Conservation (phyloP, 2,329 filamentous ascomycete species). For the Venturia nashicola region DNA sequence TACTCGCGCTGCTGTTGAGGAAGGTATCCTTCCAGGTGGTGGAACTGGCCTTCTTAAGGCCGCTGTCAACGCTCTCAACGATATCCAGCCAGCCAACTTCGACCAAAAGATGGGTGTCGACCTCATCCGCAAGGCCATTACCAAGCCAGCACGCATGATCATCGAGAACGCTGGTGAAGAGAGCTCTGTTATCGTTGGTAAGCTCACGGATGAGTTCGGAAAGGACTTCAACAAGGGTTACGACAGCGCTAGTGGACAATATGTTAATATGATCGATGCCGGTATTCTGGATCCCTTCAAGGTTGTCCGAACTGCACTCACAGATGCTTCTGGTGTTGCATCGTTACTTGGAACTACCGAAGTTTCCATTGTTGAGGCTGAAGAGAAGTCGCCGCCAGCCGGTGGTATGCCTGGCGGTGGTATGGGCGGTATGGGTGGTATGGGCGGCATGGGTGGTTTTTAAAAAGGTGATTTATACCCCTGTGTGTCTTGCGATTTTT, state of each 20-base stretch:
- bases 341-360: constrained; percentile 96
- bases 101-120: constrained; percentile 97
- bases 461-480: not conserved
- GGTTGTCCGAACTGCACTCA: constrained; percentile 92
- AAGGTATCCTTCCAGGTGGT: constrained; percentile 97
- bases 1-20: constrained; percentile 94
- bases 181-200: constrained; percentile 92
- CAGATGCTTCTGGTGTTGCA: constrained; percentile 90
- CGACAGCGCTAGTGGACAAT: constrained; percentile 93
- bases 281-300: constrained; percentile 99
- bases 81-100: constrained; percentile 86
- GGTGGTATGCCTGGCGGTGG: constrained; percentile 27
- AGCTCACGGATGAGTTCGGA: constrained; percentile 89
- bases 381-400: constrained; percentile 63
- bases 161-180: constrained; percentile 96
- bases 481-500: not conserved
- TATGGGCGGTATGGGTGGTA: constrained; percentile 44
- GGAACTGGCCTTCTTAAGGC: constrained; percentile 98
- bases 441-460: constrained; percentile 38
- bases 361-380: constrained; percentile 91
- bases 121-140: constrained; percentile 98
- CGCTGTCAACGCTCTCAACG: constrained; percentile 70
- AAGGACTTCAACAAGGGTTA: constrained; percentile 96
- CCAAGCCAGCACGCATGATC: constrained; percentile 83
- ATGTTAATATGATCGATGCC: constrained; percentile 93